Evolutionary conservation across 139 green algal genomes (phyloP).

Genomic region (Chlorella vulgaris): DNA sequence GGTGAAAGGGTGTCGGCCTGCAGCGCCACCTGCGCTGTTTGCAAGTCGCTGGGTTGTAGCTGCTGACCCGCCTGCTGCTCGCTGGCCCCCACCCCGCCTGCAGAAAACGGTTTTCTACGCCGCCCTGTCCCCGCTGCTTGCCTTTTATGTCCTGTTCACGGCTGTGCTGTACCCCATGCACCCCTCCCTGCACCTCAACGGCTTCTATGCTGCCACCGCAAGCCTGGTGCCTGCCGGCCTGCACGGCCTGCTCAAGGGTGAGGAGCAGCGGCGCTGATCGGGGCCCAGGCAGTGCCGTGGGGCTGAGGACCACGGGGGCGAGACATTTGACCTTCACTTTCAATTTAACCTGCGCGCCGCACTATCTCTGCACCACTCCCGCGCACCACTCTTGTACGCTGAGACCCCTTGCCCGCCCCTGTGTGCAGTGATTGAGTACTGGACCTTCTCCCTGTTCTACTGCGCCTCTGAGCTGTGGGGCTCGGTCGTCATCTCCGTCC

Average conservation of each 20-base stretch:
- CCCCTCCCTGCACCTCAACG: conserved; percentile 68
- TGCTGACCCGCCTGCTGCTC: too few relatives aligned
- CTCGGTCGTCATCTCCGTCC: conserved; percentile 80
- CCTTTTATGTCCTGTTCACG: conserved; percentile 80
- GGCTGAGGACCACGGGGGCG: too few relatives aligned
- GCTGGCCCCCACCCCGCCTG: too few relatives aligned
- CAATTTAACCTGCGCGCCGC: too few relatives aligned
- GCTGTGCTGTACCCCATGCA: conserved; percentile 74
- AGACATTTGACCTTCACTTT: too few relatives aligned
- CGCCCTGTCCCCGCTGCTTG: conserved; percentile 67
- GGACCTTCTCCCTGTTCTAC: conserved; percentile 90
- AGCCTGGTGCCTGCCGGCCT: conserved; percentile 63
- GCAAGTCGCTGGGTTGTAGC: too few relatives aligned
- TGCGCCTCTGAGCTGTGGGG: conserved; percentile 87
- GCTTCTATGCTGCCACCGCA: conserved; percentile 51
- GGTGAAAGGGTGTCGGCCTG: too few relatives aligned
- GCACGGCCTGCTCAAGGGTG: conserved; percentile 71
- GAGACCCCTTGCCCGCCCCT: too few relatives aligned
- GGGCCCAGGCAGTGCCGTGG: neutral
- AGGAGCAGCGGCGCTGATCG: too few relatives aligned
- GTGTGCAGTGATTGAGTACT: conserved; percentile 71
- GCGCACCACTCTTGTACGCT: too few relatives aligned
- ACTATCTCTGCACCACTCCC: too few relatives aligned
- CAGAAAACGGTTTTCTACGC: conserved; percentile 71
- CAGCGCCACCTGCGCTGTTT: too few relatives aligned